Percentiles rank a stretch among this genome's conserved stretches.
Evolutionary conservation across 345 rosid species (phyloP).

Genomic region (Jatropha curcas): DNA sequence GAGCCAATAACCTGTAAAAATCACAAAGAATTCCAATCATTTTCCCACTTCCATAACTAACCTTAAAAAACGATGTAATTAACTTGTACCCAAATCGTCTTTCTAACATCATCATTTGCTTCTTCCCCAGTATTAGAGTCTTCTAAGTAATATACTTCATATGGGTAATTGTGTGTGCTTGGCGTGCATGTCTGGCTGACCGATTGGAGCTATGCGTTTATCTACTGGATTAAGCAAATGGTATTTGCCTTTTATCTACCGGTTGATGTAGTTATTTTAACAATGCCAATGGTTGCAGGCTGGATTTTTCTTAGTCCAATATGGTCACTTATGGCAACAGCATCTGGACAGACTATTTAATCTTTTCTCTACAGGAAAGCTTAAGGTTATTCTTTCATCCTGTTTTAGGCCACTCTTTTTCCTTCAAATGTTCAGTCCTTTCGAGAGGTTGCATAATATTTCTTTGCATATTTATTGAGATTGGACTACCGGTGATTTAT

Average conservation of each 20-base stretch:
- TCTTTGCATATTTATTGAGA: too few species aligned
- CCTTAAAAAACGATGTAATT: neutral
- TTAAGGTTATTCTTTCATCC: conserved; percentile 56
- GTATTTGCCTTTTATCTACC: too few species aligned
- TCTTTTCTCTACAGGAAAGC: conserved; percentile 76
- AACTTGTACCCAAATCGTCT: neutral
- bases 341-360: conserved; percentile 65
- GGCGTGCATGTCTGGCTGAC: too few species aligned
- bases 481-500: too few species aligned
- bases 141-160: too few species aligned
- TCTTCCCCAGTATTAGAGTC: neutral
- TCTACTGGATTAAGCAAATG: neutral
- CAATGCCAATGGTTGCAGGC: conserved; percentile 50
- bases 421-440: neutral
- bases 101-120: neutral
- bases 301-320: conserved; percentile 85
- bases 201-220: neutral
- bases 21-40: neutral
- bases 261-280: conserved; percentile 2
- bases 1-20: too few species aligned
- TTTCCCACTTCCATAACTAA: neutral
- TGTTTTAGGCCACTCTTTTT: neutral
- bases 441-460: neutral
- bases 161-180: too few species aligned
- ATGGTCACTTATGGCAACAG: conserved; percentile 72